Evolutionary conservation across 2,329 filamentous ascomycete species (phyloP), one percentile per base, ranked within the genome.

Genomic region (Alternaria gansuensis): DNA sequence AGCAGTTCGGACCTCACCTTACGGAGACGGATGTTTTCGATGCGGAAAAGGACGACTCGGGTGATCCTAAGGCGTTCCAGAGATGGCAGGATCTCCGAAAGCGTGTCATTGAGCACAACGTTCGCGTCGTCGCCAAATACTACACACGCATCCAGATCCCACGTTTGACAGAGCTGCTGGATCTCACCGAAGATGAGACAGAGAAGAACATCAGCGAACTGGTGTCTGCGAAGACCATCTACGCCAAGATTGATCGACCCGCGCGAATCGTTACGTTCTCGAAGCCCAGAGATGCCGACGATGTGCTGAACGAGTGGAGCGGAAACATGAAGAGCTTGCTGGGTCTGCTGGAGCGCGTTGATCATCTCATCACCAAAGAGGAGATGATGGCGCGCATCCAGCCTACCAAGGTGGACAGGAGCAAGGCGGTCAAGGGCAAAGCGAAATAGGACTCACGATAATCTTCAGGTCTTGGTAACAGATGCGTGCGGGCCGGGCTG

Each of bases 381-480:
- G 95, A 99, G 84, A 99, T 99, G 95, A 99, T 99, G 95, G 95
- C 95, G 39, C 87, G 93, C 59, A 98, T 99, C 72, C 90, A 95
- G 78, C 92, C 92, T 5, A 83, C 70, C 28, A 80, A 77, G 65
- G 73, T 75, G n/a, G 78, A 79, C 55, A 79, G 80, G 71, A 72
- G 68, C 54, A 79, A 75, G 74, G 68, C 66, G 1, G 65, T 45
- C 29, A 80, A 79, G 65, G 76, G 70, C 28, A 75, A 78, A 60
- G 71, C 67, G 50, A 74, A 72, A 67, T 71, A 53, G 66, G 34
- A 10, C 24, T 51, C 28, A 17, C 13, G 36, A 36, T 21, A 34
- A 36, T 44, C n/a, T 11, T 24, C 31, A 26, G 39, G 28, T 44
- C 29, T 39, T 17, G 60, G 67, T 62, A 40, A 73, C 68, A 62